A percentile compares a stretch with the other conserved stretches of the same genome.
Evolutionary conservation across 352 stramenopile genomes (phyloP).

Genomic region (Globisporangium paroecandrum): DNA sequence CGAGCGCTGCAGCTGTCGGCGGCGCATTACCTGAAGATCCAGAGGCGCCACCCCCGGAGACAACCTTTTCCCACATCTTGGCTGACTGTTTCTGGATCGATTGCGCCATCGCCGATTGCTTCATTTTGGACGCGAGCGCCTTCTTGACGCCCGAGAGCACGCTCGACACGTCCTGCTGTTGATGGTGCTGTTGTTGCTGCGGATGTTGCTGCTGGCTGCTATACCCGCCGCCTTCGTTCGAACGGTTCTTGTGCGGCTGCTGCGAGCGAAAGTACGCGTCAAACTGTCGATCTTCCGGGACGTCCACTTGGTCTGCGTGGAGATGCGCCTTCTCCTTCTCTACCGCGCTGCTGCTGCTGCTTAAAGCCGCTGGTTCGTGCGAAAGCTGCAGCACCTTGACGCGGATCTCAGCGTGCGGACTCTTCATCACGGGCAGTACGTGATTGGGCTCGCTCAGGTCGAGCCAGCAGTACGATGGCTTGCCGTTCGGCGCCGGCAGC

Average conservation of each 20-base stretch:
- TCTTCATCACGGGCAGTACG: conserved; percentile 31
- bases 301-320: conserved; percentile 40
- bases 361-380: conserved; percentile 1
- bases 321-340: not conserved
- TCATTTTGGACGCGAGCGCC: conserved; percentile 78
- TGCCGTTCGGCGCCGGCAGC: conserved; percentile 14
- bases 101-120: conserved; percentile 62
- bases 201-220: conserved; percentile 11
- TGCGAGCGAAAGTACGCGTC: conserved; percentile 61
- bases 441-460: conserved; percentile 57
- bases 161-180: conserved; percentile 44
- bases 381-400: conserved; percentile 80
- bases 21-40: conserved; percentile 31
- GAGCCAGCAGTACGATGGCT: conserved; percentile 65
- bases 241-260: conserved; percentile 1
- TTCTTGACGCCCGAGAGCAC: conserved; percentile 79
- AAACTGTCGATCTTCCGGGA: conserved; percentile 65
- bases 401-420: conserved; percentile 36
- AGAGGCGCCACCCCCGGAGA: conserved; percentile 14
- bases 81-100: conserved; percentile 70
- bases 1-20: conserved; percentile 53
- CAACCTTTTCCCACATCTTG: conserved; percentile 76
- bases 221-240: not conserved
- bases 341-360: conserved; percentile 13
- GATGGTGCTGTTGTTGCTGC: conserved; percentile 14